These are phyloP conservation scores for Darksidea phi DNA, from an alignment of 495 filamentous ascomycete species.

Conservation along the genomic window DNA sequence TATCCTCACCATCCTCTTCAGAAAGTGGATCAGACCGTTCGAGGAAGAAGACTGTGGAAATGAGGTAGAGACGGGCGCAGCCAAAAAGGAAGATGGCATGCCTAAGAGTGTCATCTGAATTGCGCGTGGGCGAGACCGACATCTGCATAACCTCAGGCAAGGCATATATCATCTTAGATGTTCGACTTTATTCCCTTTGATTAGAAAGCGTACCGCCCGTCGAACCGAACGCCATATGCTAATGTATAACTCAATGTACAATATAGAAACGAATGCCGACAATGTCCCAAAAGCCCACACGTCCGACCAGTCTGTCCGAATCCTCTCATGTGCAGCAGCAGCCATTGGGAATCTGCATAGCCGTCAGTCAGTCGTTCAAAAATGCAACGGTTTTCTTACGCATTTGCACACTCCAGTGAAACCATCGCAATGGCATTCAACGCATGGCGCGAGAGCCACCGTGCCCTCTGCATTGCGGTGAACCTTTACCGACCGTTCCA, in stretches of 20 bases:
- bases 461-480: conserved; percentile 1
- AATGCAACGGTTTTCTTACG: conserved; percentile 10
- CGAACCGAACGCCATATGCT: neutral
- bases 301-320: neutral
- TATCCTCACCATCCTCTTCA: conserved; percentile 39
- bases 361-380: neutral
- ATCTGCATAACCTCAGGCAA: neutral
- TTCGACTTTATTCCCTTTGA: neutral
- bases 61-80: neutral
- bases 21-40: conserved; percentile 39
- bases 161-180: neutral
- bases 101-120: no score
- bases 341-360: conserved; percentile 22
- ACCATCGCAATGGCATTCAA: conserved; percentile 23
- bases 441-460: conserved; percentile 7
- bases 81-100: no score
- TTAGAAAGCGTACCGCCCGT: neutral
- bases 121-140: no score
- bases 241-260: neutral
- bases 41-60: conserved; percentile 29
- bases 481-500: conserved; percentile 15
- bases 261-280: neutral
- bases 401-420: conserved; percentile 14
- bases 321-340: conserved; percentile 24
- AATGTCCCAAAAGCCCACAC: neutral